Conservation (phyloP, 352 stramenopile species). For the Phytophthora ramorum region DNA sequence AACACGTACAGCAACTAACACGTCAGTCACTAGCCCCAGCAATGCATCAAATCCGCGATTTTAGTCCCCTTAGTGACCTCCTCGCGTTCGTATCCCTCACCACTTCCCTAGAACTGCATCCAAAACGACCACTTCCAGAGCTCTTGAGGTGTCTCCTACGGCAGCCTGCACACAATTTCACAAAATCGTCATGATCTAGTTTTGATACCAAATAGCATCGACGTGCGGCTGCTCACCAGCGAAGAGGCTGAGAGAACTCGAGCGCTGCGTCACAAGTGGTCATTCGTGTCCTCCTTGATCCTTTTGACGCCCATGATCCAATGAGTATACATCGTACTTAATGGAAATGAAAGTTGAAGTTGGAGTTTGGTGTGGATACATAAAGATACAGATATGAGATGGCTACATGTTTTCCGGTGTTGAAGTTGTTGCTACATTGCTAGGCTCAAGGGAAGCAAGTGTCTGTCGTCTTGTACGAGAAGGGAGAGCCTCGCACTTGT, state of each 20-base stretch:
- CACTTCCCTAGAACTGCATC: conserved; percentile 69
- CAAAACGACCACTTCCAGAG: conserved; percentile 80
- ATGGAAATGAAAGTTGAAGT: conserved; percentile 10
- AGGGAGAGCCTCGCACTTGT: conserved; percentile 8
- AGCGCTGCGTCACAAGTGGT: conserved; percentile 41
- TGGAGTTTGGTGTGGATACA: not conserved
- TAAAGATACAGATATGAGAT: not conserved
- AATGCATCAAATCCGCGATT: conserved; percentile 30
- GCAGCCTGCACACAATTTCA: conserved; percentile 29
- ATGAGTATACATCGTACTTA: conserved; percentile 7
- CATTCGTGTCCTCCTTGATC: not conserved
- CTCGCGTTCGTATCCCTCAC: conserved; percentile 20
- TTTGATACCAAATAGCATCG: no score
- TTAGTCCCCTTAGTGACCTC: not conserved
- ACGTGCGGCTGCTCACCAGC: conserved; percentile 54
- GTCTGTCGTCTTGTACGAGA: conserved; percentile 11
- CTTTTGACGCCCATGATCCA: no score
- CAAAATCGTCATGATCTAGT: not conserved
- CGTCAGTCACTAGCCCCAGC: no score
- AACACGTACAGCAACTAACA: no score
- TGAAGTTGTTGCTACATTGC: conserved; percentile 9
- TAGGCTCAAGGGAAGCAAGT: conserved; percentile 1
- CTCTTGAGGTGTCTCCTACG: conserved; percentile 50
- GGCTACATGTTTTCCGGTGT: conserved; percentile 10
- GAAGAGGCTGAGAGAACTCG: conserved; percentile 53